Evolutionary conservation across 2,329 filamentous ascomycete species (phyloP).

Genomic region (Cladosporium austrohemisphaericum): DNA sequence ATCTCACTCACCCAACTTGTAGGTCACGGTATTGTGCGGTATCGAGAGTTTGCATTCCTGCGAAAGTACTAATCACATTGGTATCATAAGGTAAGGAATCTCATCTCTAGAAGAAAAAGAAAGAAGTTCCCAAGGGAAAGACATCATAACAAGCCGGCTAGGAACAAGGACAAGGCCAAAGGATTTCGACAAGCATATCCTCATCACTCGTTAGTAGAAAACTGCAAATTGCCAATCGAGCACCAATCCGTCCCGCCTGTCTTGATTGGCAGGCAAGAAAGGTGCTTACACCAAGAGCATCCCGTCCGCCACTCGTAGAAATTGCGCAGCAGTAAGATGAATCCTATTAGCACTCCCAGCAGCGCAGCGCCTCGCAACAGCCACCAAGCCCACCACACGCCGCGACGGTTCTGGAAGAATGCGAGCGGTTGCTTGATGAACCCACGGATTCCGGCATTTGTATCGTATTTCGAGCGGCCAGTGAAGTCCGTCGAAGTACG

Average conservation of each 20-base stretch:
- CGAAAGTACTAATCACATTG: no score
- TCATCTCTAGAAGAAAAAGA: no score
- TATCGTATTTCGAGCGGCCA: conserved; percentile 19
- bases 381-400: conserved; percentile 98
- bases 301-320: conserved; percentile 77
- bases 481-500: conserved; percentile 24
- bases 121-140: no score
- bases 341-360: conserved; percentile 75
- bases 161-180: no score
- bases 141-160: no score
- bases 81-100: no score
- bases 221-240: conserved; percentile 45
- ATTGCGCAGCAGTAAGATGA: conserved; percentile 82
- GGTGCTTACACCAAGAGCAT: conserved; percentile 91
- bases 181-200: no score
- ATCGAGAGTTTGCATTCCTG: no score
- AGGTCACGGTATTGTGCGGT: no score
- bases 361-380: conserved; percentile 73
- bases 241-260: conserved; percentile 55
- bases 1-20: no score
- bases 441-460: conserved; percentile 32
- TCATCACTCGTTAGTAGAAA: conserved; percentile 17
- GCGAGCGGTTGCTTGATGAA: conserved; percentile 53
- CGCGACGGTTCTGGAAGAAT: conserved; percentile 90
- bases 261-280: conserved; percentile 77